Base-by-base conservation (phyloP, 331 rosid species). In the Phaseolus coccineus region DNA sequence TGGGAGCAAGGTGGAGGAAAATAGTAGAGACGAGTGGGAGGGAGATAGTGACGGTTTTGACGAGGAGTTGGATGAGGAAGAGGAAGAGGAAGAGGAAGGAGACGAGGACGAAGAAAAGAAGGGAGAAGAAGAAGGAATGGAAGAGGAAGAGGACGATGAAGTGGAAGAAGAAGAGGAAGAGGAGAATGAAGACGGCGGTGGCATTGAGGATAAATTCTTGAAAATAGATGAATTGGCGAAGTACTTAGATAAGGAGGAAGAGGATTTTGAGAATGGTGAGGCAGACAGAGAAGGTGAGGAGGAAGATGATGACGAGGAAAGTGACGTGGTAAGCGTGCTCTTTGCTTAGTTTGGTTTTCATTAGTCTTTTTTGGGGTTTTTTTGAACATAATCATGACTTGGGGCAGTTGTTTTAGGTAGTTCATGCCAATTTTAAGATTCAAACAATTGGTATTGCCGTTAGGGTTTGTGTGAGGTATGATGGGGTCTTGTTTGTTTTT, bases 171-270 rank as follows among this genome's bases (percentile, higher is more conserved):
- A 80, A 0, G 50, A 28, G 0, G 66, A 46, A 1, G 57, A 25
- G 2, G 77, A 82, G 15, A 85, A 56, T 19, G 74, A 86, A 51
- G 76, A 73, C 24, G 81, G 61, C 71, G 89, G 74, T 78, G 94
- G 86, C 14, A 84, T 95, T 75, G 97, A 91, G 28, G 98, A 95
- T 77, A 74, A 80, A 52, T 93, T 93, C 68, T 81, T 93, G 69
- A 95, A 90, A 81, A 64, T 91, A 55, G 86, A 89, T 78, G 97
- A 91, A 56, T 85, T 95, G 84, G 77, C 80, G 77, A 85, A 87
- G 81, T 95, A 83, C 81, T 76, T 95, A 84, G 82, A 86, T 80
- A 86, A 87, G 62, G 92, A 81, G 73, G 98, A 92, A 64, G 89
- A 86, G 66, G 77, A 80, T 42, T 40, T 58, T 19, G 90, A 85